Evolutionary conservation across 768 basidiomycete species (phyloP), one percentile per base, ranked within the genome.

Genomic region (Suillus luteus): DNA sequence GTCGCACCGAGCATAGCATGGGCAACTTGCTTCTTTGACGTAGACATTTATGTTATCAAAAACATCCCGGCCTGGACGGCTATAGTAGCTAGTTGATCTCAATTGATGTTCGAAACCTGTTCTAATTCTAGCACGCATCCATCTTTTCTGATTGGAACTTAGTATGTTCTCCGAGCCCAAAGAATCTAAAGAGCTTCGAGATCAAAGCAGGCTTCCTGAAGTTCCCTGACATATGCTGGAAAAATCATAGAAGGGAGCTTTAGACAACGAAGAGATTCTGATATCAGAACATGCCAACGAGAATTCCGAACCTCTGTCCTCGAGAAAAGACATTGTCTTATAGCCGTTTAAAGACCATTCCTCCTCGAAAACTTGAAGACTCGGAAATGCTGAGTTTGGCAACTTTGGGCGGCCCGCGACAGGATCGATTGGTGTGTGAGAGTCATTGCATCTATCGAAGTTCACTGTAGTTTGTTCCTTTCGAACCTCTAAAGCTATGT

Each of bases 111-210:
- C 40, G 24, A 40, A 17, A 12, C 15, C 15, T 27, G 17, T 40
- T 58, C 38, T 40, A 27, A 58, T 58, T 58, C 38, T 19, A 27
- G 55, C 14, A 5, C 14, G 0, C 5, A 27, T 27, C 27, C 27
- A 27, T 27, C 27, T 27, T 54, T 58, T 58, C 57, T 58, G 57
- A 58, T 58, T 19, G 24, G 40, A 41, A 58, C 40, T 1, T n/a
- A n/a, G n/a, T 8, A 12, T 19, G 40, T 17, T 41, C 40, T 43
- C 40, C 17, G 10, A 38, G 38, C 5, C 3, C 19, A 19, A 40
- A 17, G 22, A 2, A 41, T 10, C 10, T 12, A 7, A 7, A 19
- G 11, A 19, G 10, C 17, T 58, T 58, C 27, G 5, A 19, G 2
- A 58, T 41, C 11, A 31, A 40, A 31, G 38, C 11, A 10, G 24